Base-by-base conservation (phyloP, 2,329 filamentous ascomycete species). In the Fusarium sp. region DNA sequence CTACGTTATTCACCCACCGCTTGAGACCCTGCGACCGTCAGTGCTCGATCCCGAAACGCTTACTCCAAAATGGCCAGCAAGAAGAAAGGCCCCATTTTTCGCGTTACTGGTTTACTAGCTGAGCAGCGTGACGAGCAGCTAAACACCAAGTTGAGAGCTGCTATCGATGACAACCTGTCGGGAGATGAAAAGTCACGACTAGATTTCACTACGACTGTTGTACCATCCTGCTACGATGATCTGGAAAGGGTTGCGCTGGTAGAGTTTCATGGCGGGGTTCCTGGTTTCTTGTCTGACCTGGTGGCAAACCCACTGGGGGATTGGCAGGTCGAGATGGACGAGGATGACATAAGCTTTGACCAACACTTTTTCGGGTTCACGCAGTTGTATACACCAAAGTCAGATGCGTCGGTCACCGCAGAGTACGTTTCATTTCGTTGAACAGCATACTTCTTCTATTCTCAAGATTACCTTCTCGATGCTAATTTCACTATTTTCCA, bases 11-110 rank as follows among this genome's bases (percentile, higher is more conserved):
- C 26, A 26, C 26, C 26, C 26, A 26, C 26, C 26, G 26, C 26
- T 26, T 26, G 26, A 26, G 26, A 26, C 26, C 26, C 5, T 26
- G 26, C 26, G 26, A 26, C 34, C 17, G 15, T 15, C 34, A n/a
- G 34, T 14, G 8, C 34, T 38, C 13, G 34, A n/a, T 17, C 17
- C 8, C 34, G 17, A 38, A 17, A 18, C 34, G 13, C 34, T 15
- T 20, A 11, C 3, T 22, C 18, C 10, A 22, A 34, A 10, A 48
- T 48, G 44, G 17, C 8, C n/a, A 17, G 8, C n/a, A 34, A 24
- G 45, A 52, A n/a, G 26, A 53, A 53, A 43, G 50, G 50, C 6
- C 18, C 50, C 9, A 7, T 53, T 13, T 53, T 53, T 53, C 50
- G 50, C 18, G 26, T 52, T n/a, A 52, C 49, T 33, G 49, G 49